Evolutionary conservation across 768 basidiomycete genomes (phyloP), one percentile per base, ranked within the genome.

Genomic region (Boletus reticulatus): DNA sequence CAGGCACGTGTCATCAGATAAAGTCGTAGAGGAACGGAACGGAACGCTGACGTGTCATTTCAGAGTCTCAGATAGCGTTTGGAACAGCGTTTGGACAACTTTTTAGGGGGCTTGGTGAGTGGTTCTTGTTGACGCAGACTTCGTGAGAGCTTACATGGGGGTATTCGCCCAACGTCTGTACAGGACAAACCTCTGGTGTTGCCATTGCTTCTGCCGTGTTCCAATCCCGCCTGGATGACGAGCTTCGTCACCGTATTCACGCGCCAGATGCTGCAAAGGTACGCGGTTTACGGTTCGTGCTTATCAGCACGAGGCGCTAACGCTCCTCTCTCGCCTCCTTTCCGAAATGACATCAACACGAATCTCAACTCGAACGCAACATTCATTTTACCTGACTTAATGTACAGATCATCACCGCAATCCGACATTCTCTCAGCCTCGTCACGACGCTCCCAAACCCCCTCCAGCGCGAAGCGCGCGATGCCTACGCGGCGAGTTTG

Each of bases 61-160:
- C 13, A 66, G 64, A 65, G 12, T 49, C 61, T 0, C 56, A 59
- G 45, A 60, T 65, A 49, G 61, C 64, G 2, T 63, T 61, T 50
- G 65, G 65, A 38, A 66, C 65, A 0, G 65, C 65, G 4, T 67
- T 66, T 11, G 65, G 55, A 19, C 65, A 66, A 20, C 48, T 66
- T 4, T 66, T 66, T 32, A 56, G 65, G 31, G 56, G 59, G 13
- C 59, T 66, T 2, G 65, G 34, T 14, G 34, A 11, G 34, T 36
- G 34, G 6, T 41, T 50, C 31, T 34, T 17, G 8, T 16, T n/a
- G 17, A 8, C 5, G 38, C 34, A 6, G 48, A 17, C 12, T 2
- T 7, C 5, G 7, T 16, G 13, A 19, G 31, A 7, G 31, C 3
- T 32, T 29, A 27, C 27, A 27, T 27, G 8, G 8, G 34, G 34